Conservation (phyloP, 331 rosid species). For the Acacia pycnantha region DNA sequence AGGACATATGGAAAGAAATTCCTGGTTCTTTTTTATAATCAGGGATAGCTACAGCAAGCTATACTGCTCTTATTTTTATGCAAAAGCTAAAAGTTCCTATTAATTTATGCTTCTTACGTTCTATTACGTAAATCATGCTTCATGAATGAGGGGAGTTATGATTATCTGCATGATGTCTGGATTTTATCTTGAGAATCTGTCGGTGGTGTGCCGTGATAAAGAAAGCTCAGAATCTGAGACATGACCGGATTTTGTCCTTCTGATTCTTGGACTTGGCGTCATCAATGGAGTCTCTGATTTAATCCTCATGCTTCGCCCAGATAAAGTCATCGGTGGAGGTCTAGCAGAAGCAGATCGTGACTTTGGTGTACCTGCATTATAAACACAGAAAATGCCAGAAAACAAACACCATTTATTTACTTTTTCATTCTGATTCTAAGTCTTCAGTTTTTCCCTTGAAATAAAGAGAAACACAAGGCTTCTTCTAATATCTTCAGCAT, state of each 20-base stretch:
- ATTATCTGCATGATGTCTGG: conserved; percentile 27
- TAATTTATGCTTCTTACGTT: conserved; percentile 19
- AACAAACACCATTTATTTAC: background rate
- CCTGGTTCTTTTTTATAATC: background rate
- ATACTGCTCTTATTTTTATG: conserved; percentile 31
- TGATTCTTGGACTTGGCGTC: conserved; percentile 52
- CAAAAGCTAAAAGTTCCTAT: background rate
- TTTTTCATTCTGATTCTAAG: background rate
- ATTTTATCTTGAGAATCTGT: conserved; percentile 26
- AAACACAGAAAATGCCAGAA: conserved; percentile 17
- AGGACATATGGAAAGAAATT: conserved; percentile 4
- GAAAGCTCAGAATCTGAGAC: conserved; percentile 86
- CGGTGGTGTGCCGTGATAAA: conserved; percentile 32
- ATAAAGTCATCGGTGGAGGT: conserved; percentile 64
- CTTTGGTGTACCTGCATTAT: conserved; percentile 48
- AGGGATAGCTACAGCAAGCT: conserved; percentile 24
- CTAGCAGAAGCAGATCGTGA: conserved; percentile 47
- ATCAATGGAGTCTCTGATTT: conserved; percentile 45
- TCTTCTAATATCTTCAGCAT: background rate
- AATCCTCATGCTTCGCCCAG: conserved; percentile 38
- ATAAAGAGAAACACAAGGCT: background rate
- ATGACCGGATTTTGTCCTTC: conserved; percentile 71
- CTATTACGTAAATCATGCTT: conserved; percentile 29
- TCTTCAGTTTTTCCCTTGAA: background rate
- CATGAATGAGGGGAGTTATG: conserved; percentile 26